A percentile compares a stretch with the other conserved stretches of the same genome.
These are phyloP conservation scores for Ottelia alismoides DNA, from an alignment of 106 monocot species.

Conservation along the genomic window DNA sequence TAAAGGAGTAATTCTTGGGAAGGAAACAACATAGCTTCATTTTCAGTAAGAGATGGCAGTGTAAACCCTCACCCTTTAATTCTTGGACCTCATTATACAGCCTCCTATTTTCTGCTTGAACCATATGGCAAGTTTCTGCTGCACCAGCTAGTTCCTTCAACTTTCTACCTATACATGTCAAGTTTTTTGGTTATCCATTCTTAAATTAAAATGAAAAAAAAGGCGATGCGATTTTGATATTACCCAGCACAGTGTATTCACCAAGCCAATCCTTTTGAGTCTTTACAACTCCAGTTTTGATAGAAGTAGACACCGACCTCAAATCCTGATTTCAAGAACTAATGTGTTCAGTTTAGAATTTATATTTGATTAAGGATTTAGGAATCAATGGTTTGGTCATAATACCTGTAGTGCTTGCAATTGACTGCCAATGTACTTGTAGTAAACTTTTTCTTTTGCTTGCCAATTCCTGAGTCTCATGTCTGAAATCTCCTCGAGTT, in stretches of 20 bases:
- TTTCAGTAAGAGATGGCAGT: background rate
- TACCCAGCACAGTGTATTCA: slow-evolving; percentile 44
- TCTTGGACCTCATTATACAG: slow-evolving; percentile 72
- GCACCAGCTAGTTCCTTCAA: slow-evolving; percentile 40
- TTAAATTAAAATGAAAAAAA: background rate
- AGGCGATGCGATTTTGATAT: background rate
- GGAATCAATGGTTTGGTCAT: background rate
- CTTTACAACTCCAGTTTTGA: slow-evolving; percentile 31
- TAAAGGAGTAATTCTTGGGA: background rate
- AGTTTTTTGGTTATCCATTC: background rate
- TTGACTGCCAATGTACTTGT: slow-evolving; percentile 29
- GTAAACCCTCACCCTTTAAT: slow-evolving; percentile 50
- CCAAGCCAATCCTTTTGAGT: slow-evolving; percentile 28
- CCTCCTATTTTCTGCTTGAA: slow-evolving; percentile 51
- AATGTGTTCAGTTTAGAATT: background rate
- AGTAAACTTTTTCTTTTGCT: slow-evolving; percentile 29
- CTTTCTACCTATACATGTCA: slow-evolving; percentile 26
- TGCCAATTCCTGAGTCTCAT: slow-evolving; percentile 26
- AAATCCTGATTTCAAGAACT: slow-evolving; percentile 29
- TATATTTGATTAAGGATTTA: background rate
- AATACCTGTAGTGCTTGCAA: slow-evolving; percentile 36
- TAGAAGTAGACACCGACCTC: slow-evolving; percentile 28
- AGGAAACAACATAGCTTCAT: background rate
- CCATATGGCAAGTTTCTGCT: slow-evolving; percentile 40
- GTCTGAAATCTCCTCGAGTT: slow-evolving; percentile 45